Percentiles rank a stretch among this genome's conserved stretches.
phyloP scores from a whole-genome alignment of 2,329 filamentous ascomycete genomes.

The Biscogniauxia sp. region DNA sequence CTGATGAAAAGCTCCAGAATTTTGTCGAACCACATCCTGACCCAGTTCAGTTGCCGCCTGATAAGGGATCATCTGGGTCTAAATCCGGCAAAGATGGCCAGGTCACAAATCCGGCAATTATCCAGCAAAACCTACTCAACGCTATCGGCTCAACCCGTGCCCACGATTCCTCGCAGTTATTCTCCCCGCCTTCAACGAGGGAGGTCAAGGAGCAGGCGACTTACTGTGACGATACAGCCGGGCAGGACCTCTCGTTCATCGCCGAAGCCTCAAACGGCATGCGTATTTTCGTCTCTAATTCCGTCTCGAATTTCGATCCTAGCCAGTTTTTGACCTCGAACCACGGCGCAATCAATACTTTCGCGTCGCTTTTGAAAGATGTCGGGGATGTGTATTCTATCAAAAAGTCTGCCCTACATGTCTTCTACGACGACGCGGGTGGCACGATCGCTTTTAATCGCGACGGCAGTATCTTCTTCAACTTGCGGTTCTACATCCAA shows the following conservation, averaged over 20 bases:
- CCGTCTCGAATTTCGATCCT: constrained; percentile 43
- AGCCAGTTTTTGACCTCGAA: constrained; percentile 61
- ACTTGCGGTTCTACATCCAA: constrained; percentile 81
- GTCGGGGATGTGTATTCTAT: constrained; percentile 72
- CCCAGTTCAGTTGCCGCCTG: constrained; percentile 18
- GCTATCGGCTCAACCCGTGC: constrained; percentile 77
- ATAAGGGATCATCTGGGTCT: constrained; percentile 19
- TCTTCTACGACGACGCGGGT: constrained; percentile 80
- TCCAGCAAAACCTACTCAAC: constrained; percentile 70
- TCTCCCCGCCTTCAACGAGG: constrained; percentile 67
- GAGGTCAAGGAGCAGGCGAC: constrained; percentile 77
- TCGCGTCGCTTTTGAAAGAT: constrained; percentile 67
- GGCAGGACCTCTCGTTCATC: constrained; percentile 69
- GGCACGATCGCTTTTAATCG: constrained; percentile 91
- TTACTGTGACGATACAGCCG: constrained; percentile 78
- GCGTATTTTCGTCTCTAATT: constrained; percentile 67
- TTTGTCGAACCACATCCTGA: constrained; percentile 37
- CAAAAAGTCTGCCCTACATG: constrained; percentile 66
- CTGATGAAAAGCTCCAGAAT: constrained; percentile 45
- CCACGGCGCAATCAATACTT: constrained; percentile 61
- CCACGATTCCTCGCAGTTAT: constrained; percentile 71
- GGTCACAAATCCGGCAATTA: constrained; percentile 58
- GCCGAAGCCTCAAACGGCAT: constrained; percentile 70
- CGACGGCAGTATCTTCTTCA: constrained; percentile 87
- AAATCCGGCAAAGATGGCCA: constrained; percentile 39